Conservation (phyloP, 179 eudicot species). For the Corrigiola litoralis region DNA sequence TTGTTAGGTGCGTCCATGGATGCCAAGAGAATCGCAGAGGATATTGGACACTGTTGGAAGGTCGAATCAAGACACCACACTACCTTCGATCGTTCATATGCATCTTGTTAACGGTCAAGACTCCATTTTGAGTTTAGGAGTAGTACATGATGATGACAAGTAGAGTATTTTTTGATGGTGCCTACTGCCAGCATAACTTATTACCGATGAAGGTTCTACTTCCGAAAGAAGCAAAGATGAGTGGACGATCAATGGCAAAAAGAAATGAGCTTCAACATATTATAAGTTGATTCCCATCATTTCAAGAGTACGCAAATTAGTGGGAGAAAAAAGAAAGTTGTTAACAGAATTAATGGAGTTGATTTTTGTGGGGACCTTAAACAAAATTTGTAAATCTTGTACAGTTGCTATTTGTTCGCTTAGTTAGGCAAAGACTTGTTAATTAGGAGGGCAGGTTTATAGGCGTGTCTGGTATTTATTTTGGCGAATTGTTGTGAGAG, state of each 20-base stretch:
- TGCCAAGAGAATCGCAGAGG: constrained; percentile 54
- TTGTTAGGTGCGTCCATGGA: constrained; percentile 56
- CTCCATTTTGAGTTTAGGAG: background rate
- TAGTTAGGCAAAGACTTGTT: constrained; percentile 25
- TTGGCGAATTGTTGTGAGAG: background rate
- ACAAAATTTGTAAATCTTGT: constrained; percentile 22
- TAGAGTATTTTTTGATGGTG: constrained; percentile 17
- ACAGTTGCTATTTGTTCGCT: constrained; percentile 14
- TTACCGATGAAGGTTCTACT: constrained; percentile 11
- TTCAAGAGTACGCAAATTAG: background rate
- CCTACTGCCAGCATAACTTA: constrained; percentile 1
- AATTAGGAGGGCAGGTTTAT: constrained; percentile 15
- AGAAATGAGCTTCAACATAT: constrained; percentile 7
- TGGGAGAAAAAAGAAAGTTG: background rate
- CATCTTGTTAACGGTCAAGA: background rate
- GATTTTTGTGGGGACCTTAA: constrained; percentile 2
- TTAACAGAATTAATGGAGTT: constrained; percentile 9
- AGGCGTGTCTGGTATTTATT: constrained; percentile 16
- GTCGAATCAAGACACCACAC: constrained; percentile 30
- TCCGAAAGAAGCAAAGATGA: background rate
- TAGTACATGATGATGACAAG: constrained; percentile 20
- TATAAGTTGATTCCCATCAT: background rate
- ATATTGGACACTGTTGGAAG: constrained; percentile 42
- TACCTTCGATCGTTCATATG: constrained; percentile 7
- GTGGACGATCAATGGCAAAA: background rate